Conservation (phyloP, 164 flowering plant species). For the Magnolia sinica region DNA sequence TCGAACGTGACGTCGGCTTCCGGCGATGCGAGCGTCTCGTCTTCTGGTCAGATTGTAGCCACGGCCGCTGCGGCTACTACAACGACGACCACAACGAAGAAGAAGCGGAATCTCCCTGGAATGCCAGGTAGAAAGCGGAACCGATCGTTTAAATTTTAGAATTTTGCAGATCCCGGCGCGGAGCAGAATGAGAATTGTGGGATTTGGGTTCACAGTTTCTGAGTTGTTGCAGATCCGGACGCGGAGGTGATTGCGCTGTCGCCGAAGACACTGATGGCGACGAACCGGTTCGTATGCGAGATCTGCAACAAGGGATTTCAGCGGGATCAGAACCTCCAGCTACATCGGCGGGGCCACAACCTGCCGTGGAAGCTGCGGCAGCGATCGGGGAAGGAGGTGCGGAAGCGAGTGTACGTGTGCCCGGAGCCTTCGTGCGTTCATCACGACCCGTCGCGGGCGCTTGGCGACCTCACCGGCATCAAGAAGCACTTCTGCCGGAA, state of each 20-base stretch:
- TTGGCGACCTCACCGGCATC: constrained; percentile 83
- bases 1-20: constrained; percentile 37
- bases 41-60: constrained; percentile 10
- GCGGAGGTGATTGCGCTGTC: constrained; percentile 74
- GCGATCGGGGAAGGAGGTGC: constrained; percentile 44
- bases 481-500: constrained; percentile 83
- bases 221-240: constrained; percentile 58
- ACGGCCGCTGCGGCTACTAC: constrained; percentile 12
- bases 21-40: constrained; percentile 41
- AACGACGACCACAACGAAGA: constrained; percentile 34
- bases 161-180: neutral
- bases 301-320: constrained; percentile 80
- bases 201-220: neutral
- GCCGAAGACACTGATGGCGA: constrained; percentile 64
- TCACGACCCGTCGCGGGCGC: constrained; percentile 70
- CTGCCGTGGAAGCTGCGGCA: constrained; percentile 77
- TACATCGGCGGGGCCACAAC: constrained; percentile 72
- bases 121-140: constrained; percentile 55
- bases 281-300: constrained; percentile 73
- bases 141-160: neutral
- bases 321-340: constrained; percentile 72
- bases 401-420: constrained; percentile 72
- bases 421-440: constrained; percentile 79
- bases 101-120: constrained; percentile 76
- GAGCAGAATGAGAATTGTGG: neutral